Evolutionary conservation across 495 filamentous ascomycete species (phyloP), one percentile per base, ranked within the genome.

Genomic region (Penicillium macrosclerotiorum): DNA sequence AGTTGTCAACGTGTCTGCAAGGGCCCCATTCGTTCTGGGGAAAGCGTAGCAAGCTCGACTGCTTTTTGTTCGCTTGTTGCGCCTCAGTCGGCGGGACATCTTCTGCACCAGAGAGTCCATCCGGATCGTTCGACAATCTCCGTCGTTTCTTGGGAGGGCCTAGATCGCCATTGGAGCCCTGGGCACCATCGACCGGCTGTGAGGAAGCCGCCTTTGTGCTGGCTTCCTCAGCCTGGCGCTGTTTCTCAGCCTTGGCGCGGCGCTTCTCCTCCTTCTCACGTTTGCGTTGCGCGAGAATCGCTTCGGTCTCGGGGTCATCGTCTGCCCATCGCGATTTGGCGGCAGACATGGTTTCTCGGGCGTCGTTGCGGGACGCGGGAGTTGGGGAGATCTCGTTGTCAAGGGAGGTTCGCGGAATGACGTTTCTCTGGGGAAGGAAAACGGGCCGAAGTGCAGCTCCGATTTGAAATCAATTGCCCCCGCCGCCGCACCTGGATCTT

Each of bases 261-360:
- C 85, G 89, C 71, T 90, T 95, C 46, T 88, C 83, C 63, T 96
- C 92, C 68, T 94, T 96, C 57, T 95, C 90, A 52, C 77, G 76
- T 71, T 88, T 94, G 31, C 80, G 76, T 57, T 84, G 81, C 13
- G 84, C 85, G 50, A 88, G 76, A 35, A 82, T 68, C 13, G 79
- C 86, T 19, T 82, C 79, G 45, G 92, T 87, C 50, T 89, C 72
- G 34, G 72, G 68, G 51, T 75, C 89, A 42, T 85, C 80, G 59
- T 89, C 76, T 46, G 87, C 89, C 93, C 93, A 98, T 57, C 93
- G 83, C 31, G 92, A 96, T 67, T 82, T 84, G 14, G 66, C 56
- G 60, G 72, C 74, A 42, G 84, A 76, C 85, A 89, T 90, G 47
- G 37, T 71, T 22, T 34, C 23, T 31, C 37, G 22, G 31, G 41